Conservation (phyloP, 345 rosid genomes). For the Heritiera fomes region DNA sequence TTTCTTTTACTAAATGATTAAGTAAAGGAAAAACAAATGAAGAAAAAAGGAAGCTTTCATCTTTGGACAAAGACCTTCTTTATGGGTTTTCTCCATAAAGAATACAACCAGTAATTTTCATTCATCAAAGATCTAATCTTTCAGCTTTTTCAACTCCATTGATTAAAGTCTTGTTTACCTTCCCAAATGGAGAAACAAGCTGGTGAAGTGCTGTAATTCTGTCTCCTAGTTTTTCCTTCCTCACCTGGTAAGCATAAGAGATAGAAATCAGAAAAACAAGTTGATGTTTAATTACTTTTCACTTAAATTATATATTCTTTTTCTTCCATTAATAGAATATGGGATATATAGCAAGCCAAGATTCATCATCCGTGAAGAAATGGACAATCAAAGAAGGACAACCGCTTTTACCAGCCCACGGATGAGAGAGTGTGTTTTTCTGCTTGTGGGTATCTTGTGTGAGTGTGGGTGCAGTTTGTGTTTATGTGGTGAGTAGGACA, state of each 20-base stretch:
- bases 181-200: constrained; percentile 96
- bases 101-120: not conserved
- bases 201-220: constrained; percentile 92
- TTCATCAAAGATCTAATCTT: not conserved
- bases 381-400: constrained; percentile 82
- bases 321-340: not conserved
- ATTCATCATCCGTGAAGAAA: constrained; percentile 52
- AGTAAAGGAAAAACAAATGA: constrained; percentile 5
- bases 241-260: constrained; percentile 44
- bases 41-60: constrained; percentile 3
- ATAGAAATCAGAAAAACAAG: not conserved
- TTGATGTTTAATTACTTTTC: not conserved
- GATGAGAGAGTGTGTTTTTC: constrained; percentile 46
- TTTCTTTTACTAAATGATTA: not conserved
- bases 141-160: not conserved
- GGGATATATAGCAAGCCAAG: constrained; percentile 29
- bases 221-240: constrained; percentile 91
- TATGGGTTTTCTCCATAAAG: constrained; percentile 14
- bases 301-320: not conserved
- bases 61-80: constrained; percentile 13
- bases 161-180: constrained; percentile 45
- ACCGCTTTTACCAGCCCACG: constrained; percentile 32
- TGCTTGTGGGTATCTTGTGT: constrained; percentile 30
- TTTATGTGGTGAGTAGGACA: constrained; percentile 28
- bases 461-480: constrained; percentile 38